Evolutionary conservation across 2,329 filamentous ascomycete genomes (phyloP).

Genomic region (Ophiostoma himal-ulmi): DNA sequence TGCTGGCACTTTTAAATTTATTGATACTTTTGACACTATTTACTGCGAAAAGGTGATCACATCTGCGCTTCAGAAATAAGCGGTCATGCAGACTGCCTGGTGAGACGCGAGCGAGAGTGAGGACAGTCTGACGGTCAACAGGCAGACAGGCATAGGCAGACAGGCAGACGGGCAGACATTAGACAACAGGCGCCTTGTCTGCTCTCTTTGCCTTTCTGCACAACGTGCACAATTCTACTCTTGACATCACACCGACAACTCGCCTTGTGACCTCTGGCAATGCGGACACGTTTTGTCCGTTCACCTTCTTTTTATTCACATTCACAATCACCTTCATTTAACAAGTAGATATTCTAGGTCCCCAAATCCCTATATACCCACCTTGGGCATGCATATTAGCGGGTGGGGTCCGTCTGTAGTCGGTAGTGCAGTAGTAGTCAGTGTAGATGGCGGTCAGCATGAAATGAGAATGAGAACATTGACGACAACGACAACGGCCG

Average conservation of each 20-base stretch:
- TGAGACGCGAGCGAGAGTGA: not conserved
- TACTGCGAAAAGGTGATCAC: no score
- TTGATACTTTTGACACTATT: not conserved
- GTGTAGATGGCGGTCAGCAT: constrained; percentile 9
- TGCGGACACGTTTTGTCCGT: not conserved
- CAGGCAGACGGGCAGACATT: not conserved
- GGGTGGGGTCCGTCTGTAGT: not conserved
- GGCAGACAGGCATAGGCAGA: not conserved
- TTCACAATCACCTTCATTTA: not conserved
- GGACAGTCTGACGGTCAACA: not conserved
- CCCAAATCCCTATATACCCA: not conserved
- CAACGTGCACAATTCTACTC: not conserved
- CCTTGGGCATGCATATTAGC: constrained; percentile 11
- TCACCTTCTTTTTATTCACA: constrained; percentile 6
- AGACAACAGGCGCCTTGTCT: not conserved
- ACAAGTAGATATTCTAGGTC: not conserved
- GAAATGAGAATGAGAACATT: not conserved
- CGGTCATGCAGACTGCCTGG: not conserved
- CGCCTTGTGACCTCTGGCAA: no score
- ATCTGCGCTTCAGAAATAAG: not conserved
- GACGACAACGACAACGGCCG: not conserved
- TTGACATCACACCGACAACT: not conserved
- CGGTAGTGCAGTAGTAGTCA: not conserved
- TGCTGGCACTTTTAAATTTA: not conserved
- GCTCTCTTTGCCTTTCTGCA: not conserved